Base-by-base conservation (phyloP, 148 eudicot genomes). In the Camellia lanceoleosa region DNA sequence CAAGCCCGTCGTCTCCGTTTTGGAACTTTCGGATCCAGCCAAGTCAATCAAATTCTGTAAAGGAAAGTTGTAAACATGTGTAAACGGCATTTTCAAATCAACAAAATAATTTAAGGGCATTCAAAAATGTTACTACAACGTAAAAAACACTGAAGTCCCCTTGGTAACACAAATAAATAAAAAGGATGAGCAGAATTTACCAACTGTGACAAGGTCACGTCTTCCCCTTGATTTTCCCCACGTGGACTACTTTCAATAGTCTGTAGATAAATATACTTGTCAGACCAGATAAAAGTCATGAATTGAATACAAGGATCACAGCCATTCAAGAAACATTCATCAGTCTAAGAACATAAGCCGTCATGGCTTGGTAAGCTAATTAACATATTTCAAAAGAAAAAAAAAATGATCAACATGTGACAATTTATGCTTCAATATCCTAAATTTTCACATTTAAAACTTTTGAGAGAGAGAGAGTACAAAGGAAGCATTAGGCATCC, bases 11-110 rank as follows among this genome's bases (percentile, higher is more conserved):
- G 97, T 92, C 86, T 88, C 94, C 61, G 92, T 85, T 85, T 92
- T 92, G 68, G 97, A 92, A 88, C 94, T 92, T 83, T 92, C 97
- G 49, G 97, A 92, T 64, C 94, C 94, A 77, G 97, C 97, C 85
- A 92, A 81, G 80, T 92, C 94, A 76, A 92, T 92, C 81, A 92
- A 80, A 88, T 92, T 86, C 94, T 92, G 84, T 83, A 84, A 78
- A 68, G 62, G 74, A 59, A 78, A 38, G 63, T 55, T 52, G 16
- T 41, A 18, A 18, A 18, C 1, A 67, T 42, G 51, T 0, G 3
- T 13, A 12, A 5, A 38, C 63, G 16, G 63, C 47, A 54, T 19
- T 55, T 56, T 19, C 14, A 54, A 73, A 54, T 38, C 2, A 73
- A 73, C 19, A 44, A 46, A 60, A 71, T 59, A 7, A 46, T 44